A percentile compares a stretch with the other conserved stretches of the same genome.
Conservation (phyloP, 306 rosid species). For the Begonia fuchsioides region DNA sequence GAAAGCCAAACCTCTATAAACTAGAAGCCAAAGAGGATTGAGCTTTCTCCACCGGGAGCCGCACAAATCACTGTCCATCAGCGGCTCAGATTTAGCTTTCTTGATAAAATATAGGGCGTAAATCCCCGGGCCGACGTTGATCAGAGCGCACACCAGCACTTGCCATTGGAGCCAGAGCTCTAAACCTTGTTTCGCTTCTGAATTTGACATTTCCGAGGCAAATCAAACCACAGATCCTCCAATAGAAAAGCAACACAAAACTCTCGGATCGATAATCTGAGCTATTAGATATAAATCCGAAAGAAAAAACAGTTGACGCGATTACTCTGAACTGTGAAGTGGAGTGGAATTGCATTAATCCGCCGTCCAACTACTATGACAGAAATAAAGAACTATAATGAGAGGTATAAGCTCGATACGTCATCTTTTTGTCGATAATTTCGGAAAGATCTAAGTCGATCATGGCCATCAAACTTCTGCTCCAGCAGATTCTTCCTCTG, state of each 20-base stretch:
- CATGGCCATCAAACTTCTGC: too few relatives aligned
- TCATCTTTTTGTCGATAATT: too few relatives aligned
- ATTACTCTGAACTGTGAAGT: neutral
- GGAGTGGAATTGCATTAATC: too few relatives aligned
- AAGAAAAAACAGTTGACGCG: neutral
- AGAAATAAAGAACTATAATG: too few relatives aligned
- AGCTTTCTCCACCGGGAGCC: slow-evolving; percentile 8
- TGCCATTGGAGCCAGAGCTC: slow-evolving; percentile 16
- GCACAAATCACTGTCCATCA: slow-evolving; percentile 5
- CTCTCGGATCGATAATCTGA: neutral
- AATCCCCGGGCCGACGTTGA: too few relatives aligned
- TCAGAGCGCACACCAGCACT: slow-evolving; percentile 12
- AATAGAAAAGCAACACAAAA: neutral
- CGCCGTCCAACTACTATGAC: too few relatives aligned
- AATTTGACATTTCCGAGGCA: slow-evolving; percentile 1
- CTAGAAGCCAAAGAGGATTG: slow-evolving; percentile 11
- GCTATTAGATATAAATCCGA: neutral
- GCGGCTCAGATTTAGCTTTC: slow-evolving; percentile 5
- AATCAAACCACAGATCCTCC: neutral
- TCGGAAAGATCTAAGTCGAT: too few relatives aligned
- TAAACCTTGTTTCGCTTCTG: slow-evolving; percentile 3
- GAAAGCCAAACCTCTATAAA: slow-evolving; percentile 13
- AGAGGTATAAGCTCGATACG: too few relatives aligned
- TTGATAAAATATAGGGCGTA: slow-evolving; percentile 6
- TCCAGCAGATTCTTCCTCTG: too few relatives aligned